These are phyloP conservation scores for Penicillium odoratum DNA, from an alignment of 495 filamentous ascomycete genomes.

Conservation along the genomic window DNA sequence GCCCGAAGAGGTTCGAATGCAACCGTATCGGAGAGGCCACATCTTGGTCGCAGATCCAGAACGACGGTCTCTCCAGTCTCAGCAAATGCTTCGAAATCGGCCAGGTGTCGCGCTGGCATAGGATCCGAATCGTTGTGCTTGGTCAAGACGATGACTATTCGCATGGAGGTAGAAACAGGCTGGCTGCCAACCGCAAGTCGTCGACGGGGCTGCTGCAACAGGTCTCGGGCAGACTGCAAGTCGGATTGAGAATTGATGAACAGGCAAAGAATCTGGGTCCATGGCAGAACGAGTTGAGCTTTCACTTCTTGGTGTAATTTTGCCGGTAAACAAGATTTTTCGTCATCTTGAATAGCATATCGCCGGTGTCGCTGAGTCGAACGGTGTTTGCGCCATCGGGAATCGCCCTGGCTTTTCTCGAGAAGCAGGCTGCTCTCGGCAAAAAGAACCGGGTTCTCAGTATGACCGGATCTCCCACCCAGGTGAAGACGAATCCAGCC, in stretches of 20 bases:
- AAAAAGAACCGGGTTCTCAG: constrained; percentile 14
- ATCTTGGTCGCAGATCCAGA: constrained; percentile 10
- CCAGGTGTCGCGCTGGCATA: background rate
- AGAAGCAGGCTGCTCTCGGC: constrained; percentile 9
- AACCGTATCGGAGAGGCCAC: constrained; percentile 8
- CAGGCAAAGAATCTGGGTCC: constrained; percentile 17
- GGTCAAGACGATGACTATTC: constrained; percentile 13
- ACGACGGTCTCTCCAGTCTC: constrained; percentile 1
- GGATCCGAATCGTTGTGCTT: background rate
- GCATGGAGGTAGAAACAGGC: background rate
- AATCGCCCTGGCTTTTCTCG: background rate
- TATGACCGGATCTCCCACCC: constrained; percentile 2
- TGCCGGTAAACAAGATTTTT: background rate
- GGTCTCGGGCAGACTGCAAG: background rate
- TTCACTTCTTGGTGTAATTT: constrained; percentile 14
- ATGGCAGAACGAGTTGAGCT: constrained; percentile 12
- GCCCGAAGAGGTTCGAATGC: constrained; percentile 10
- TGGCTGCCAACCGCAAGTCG: constrained; percentile 8
- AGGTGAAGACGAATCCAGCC: constrained; percentile 12
- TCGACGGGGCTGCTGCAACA: constrained; percentile 9
- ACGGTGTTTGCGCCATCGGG: constrained; percentile 4
- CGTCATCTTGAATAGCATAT: background rate
- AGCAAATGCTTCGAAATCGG: background rate
- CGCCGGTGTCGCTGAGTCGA: constrained; percentile 6
- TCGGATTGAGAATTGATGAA: constrained; percentile 14